A percentile compares a stretch with the other conserved stretches of the same genome.
Evolutionary conservation across 2,329 filamentous ascomycete species (phyloP).

Genomic region (Hypoxylon sp.): DNA sequence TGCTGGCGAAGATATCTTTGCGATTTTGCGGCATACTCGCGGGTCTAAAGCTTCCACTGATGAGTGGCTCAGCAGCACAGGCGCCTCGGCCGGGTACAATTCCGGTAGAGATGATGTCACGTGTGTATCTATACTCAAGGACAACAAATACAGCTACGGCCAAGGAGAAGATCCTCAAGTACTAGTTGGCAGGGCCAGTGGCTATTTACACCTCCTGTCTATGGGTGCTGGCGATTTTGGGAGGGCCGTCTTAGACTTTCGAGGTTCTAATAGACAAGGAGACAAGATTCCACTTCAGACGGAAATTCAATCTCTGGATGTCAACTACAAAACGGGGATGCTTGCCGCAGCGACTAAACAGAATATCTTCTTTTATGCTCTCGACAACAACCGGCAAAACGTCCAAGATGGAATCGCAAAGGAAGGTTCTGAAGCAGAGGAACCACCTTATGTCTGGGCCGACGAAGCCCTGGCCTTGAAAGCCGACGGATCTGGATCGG

Average conservation of each 20-base stretch:
- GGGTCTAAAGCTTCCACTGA: constrained; percentile 38
- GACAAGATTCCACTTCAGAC: constrained; percentile 41
- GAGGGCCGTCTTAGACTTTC: constrained; percentile 49
- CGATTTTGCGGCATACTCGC: constrained; percentile 57
- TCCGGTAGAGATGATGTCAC: constrained; percentile 67
- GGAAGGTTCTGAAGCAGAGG: constrained; percentile 29
- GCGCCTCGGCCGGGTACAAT: constrained; percentile 58
- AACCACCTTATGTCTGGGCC: constrained; percentile 39
- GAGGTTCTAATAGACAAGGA: constrained; percentile 18
- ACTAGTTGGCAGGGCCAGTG: constrained; percentile 66
- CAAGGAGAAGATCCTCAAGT: constrained; percentile 54
- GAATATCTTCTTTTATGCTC: constrained; percentile 55
- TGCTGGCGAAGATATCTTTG: constrained; percentile 66
- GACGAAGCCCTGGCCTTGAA: constrained; percentile 46
- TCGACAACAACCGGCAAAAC: constrained; percentile 41
- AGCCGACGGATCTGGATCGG: constrained; percentile 25
- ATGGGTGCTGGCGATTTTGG: constrained; percentile 56
- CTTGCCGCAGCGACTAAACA: constrained; percentile 57
- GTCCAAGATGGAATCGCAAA: constrained; percentile 17
- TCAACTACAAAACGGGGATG: constrained; percentile 47
- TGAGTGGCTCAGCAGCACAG: constrained; percentile 60
- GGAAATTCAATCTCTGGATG: constrained; percentile 58
- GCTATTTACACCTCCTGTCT: constrained; percentile 63
- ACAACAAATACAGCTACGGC: constrained; percentile 34
- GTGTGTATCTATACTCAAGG: constrained; percentile 62